Evolutionary conservation across 164 flowering plant genomes (phyloP), one percentile per base, ranked within the genome.

Genomic region (Akebia trifoliata): DNA sequence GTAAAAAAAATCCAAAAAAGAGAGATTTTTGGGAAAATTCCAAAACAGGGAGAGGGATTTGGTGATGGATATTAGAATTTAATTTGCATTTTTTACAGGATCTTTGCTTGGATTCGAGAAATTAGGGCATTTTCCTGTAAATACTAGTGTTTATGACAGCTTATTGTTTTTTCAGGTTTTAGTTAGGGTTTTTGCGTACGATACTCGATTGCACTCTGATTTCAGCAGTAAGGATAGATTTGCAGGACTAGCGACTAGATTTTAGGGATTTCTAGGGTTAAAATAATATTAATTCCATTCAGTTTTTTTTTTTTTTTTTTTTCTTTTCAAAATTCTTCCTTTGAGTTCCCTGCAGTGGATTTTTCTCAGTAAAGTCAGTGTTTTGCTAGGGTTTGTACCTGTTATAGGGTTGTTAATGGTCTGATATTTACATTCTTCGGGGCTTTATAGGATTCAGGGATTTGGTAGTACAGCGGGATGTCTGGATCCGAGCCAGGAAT

Each of bases 401-500:
- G 21, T 29, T 11, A 14, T n/a, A n/a, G n/a, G n/a, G 15, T 12
- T 20, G 56, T 39, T 38, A 25, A 38, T 24, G 44, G 34, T 36
- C 18, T 24, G 26, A 54, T 36, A 5, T 36, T 2, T 14, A 39
- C 31, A 14, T 15, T 51, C 7, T 21, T 24, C 14, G 12, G 32
- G 17, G 50, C 3, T 31, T 47, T 46, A 29, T 37, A n/a, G 4
- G 34, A n/a, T 52, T 6, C 30, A 21, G 57, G 56, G 24, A 42
- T 52, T 36, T 44, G 22, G 30, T 35, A 44, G 7, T 20, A 12
- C n/a, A 55, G 49, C 35, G 59, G 30, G 36, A 76, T 75, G 76
- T 71, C 78, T 10, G 80, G 77, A 73, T 74, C 81, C 42, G 80
- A 73, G 65, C 50, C 74, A n/a, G 78, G 74, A 58, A 68, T 69